These are phyloP conservation scores for cucumber (Cucumis sativus) DNA, from an alignment of 306 rosid genomes.

Conservation along the genomic window DNA sequence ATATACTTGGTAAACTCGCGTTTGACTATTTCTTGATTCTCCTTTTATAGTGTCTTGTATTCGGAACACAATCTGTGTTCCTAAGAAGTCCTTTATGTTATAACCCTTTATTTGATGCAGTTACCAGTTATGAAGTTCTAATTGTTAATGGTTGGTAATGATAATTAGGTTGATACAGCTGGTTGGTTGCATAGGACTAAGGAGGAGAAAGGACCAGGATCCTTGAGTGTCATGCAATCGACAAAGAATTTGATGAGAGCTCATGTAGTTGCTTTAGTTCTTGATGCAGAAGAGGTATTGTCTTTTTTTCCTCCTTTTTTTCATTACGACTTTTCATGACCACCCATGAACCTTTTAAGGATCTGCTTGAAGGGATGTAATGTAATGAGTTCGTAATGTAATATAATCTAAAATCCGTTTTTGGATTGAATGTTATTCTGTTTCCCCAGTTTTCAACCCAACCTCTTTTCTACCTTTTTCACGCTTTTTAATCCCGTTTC, in stretches of 20 bases:
- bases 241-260: conserved; percentile 91
- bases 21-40: neutral
- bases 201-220: conserved; percentile 78
- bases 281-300: conserved; percentile 73
- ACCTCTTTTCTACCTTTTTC: too few species aligned
- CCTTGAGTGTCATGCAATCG: conserved; percentile 91
- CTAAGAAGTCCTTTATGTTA: neutral
- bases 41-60: neutral
- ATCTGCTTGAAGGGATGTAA: too few species aligned
- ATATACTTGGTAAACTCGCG: conserved; percentile 44
- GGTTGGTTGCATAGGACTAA: conserved; percentile 94
- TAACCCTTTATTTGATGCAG: neutral
- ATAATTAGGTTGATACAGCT: conserved; percentile 77
- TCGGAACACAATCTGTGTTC: neutral
- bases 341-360: neutral
- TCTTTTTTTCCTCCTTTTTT: neutral
- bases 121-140: neutral
- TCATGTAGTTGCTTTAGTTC: conserved; percentile 83
- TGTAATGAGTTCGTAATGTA: neutral
- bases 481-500: too few species aligned
- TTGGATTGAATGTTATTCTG: too few species aligned
- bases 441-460: too few species aligned
- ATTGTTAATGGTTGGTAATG: neutral
- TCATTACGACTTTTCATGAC: neutral
- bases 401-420: too few species aligned